Base-by-base conservation (phyloP, 139 green algal genomes). In the Nannochloris sp. region DNA sequence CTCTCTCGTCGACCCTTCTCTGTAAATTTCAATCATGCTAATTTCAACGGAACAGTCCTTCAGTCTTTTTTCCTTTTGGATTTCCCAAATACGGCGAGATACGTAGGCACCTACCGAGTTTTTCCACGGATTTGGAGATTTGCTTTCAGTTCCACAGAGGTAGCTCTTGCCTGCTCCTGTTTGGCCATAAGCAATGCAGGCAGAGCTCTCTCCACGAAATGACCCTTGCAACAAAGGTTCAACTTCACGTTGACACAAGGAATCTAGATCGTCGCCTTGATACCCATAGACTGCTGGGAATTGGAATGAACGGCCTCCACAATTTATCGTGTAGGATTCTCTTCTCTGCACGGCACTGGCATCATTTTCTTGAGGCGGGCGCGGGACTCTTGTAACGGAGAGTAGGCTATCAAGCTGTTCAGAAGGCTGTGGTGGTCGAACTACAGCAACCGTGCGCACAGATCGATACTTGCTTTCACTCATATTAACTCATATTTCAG, bases 1-100 rank as follows among this genome's bases (percentile, higher is more conserved):
- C 23, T 68, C 37, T 34, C 59, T 55, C 39, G 33, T 38, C 31
- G 46, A 54, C 10, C 54, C 59, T 34, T 70, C 39, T 1, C 58
- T 44, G 44, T 67, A 74, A n/a, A 74, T 74, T 45, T 71, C 64
- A 51, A 71, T 54, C 38, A 44, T 58, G 4, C 56, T 44, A 10
- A 54, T 45, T 24, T 25, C 32, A 13, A 74, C 67, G 6, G 47
- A 39, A 23, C 67, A 39, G 6, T 68, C 59, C 2, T 12, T 14
- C 39, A 60, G 27, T 6, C 35, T 29, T 8, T 34, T 23, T 46
- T 74, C 59, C 42, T 37, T 44, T 33, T 34, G 55, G 14, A 74
- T n/a, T 46, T 54, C 67, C 47, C 58, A 74, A 19, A 74, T 48
- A 27, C 59, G 19, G 8, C 32, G 27, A 4, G 58, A 44, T 12